These are phyloP conservation scores for Sistotremastrum suecicum DNA, from an alignment of 768 basidiomycete genomes.

Conservation along the genomic window DNA sequence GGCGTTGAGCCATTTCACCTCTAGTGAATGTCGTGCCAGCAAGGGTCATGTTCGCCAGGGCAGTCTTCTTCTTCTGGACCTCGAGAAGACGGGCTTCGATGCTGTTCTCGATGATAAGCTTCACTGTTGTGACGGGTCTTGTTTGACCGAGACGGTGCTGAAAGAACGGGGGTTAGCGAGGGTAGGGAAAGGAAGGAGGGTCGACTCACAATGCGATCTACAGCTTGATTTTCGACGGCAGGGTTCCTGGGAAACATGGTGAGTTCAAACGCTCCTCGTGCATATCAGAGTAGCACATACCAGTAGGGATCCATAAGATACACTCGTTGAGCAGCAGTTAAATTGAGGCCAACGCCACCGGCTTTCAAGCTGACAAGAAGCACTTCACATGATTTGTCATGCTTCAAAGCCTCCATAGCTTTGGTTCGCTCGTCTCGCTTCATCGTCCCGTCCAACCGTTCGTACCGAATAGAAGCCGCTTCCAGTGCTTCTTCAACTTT, in stretches of 20 bases:
- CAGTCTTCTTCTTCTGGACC: slow-evolving; percentile 91
- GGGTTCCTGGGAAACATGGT: slow-evolving; percentile 54
- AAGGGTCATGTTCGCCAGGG: slow-evolving; percentile 86
- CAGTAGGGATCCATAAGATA: slow-evolving; percentile 98
- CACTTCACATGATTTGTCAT: slow-evolving; percentile 84
- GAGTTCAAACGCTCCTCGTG: neutral
- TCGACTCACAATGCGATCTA: slow-evolving; percentile 81
- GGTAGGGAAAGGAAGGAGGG: neutral
- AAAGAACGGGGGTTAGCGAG: slow-evolving; percentile 1
- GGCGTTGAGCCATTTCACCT: slow-evolving; percentile 71
- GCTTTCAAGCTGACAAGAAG: slow-evolving; percentile 92
- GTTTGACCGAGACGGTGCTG: slow-evolving; percentile 96
- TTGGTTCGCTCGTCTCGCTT: slow-evolving; percentile 84
- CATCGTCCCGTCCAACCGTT: slow-evolving; percentile 95
- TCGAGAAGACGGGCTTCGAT: slow-evolving; percentile 88
- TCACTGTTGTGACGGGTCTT: slow-evolving; percentile 79
- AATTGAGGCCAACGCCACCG: slow-evolving; percentile 92
- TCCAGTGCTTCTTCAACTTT: slow-evolving; percentile 87
- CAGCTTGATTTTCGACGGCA: slow-evolving; percentile 93
- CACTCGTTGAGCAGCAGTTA: slow-evolving; percentile 86
- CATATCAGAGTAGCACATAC: slow-evolving; percentile 23
- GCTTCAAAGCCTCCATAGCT: slow-evolving; percentile 87
- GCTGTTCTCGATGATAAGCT: slow-evolving; percentile 86
- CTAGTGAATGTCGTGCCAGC: slow-evolving; percentile 71
- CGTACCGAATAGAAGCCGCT: slow-evolving; percentile 68